phyloP scores from a whole-genome alignment of 163 green algal genomes.

The Chloromonas sp. region DNA sequence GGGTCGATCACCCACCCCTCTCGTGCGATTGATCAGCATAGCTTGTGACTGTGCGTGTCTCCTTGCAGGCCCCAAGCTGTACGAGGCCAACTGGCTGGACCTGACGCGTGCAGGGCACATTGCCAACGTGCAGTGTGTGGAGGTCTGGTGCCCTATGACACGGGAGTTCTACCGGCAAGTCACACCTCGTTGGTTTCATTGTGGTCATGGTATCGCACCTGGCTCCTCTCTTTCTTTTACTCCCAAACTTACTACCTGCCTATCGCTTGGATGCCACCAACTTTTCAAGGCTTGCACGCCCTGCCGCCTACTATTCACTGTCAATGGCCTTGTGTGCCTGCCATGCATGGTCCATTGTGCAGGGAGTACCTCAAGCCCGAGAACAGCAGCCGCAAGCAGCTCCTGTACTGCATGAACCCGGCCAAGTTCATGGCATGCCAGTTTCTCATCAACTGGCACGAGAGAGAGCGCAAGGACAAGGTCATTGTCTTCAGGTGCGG shows the following conservation, averaged over 20 bases:
- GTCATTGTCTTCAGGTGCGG: constrained; percentile 36
- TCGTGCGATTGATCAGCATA: too few relatives aligned
- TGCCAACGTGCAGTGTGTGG: constrained; percentile 95
- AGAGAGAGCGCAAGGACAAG: constrained; percentile 71
- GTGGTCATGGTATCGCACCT: neutral
- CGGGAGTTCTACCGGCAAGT: constrained; percentile 77
- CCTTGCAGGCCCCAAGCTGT: constrained; percentile 87
- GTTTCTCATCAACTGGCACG: constrained; percentile 89
- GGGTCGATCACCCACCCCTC: too few relatives aligned
- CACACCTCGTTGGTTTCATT: too few relatives aligned
- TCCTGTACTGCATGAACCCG: constrained; percentile 97
- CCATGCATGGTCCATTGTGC: neutral
- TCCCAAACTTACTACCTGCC: neutral
- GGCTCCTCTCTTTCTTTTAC: neutral
- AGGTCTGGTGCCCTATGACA: constrained; percentile 92
- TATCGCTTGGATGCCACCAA: too few relatives aligned
- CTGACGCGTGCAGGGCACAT: constrained; percentile 91
- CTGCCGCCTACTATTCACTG: too few relatives aligned
- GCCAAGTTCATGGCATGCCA: constrained; percentile 91
- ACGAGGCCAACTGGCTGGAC: constrained; percentile 99
- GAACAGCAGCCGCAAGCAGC: constrained; percentile 52
- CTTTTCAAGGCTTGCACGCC: too few relatives aligned
- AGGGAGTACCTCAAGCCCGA: constrained; percentile 64
- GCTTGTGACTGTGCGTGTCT: too few relatives aligned
- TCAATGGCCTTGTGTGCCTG: neutral